These are phyloP conservation scores for Diaporthe australafricana DNA, from an alignment of 2,329 filamentous ascomycete genomes.

Conservation along the genomic window DNA sequence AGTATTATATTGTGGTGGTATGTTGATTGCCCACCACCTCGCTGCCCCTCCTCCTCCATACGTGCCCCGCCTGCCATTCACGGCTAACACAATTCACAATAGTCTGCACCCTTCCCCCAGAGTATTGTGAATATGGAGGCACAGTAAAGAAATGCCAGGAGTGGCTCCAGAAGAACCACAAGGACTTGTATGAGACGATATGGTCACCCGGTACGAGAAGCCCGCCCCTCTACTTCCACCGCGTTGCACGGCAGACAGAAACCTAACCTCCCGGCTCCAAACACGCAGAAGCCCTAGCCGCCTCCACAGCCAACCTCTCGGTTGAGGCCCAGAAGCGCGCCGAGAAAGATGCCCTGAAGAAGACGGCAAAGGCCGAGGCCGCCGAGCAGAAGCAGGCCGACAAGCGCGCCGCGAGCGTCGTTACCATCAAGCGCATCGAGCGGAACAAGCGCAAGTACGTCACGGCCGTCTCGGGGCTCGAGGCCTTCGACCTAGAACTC, in stretches of 20 bases:
- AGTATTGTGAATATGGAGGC: constrained; percentile 99
- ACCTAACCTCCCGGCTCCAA: constrained; percentile 24
- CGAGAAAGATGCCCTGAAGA: constrained; percentile 96
- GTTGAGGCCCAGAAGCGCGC: constrained; percentile 94
- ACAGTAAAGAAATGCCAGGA: constrained; percentile 97
- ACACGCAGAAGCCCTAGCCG: constrained; percentile 79
- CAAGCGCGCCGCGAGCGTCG: constrained; percentile 82
- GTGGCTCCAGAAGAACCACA: constrained; percentile 85
- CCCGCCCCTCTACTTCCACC: constrained; percentile 14
- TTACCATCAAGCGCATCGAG: constrained; percentile 96
- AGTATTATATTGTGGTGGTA: constrained; percentile 70
- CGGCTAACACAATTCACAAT: constrained; percentile 36
- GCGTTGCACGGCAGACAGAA: constrained; percentile 1
- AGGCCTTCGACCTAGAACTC: constrained; percentile 89
- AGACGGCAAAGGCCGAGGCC: constrained; percentile 92
- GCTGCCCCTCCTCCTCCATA: constrained; percentile 27
- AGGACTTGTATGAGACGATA: constrained; percentile 79
- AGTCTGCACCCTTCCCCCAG: constrained; percentile 75
- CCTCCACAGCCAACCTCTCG: constrained; percentile 86
- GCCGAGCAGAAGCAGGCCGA: constrained; percentile 86
- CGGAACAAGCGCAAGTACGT: constrained; percentile 98
- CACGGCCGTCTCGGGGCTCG: constrained; percentile 89
- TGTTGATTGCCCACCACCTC: constrained; percentile 44
- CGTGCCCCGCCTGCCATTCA: constrained; percentile 5
- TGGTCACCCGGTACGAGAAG: constrained; percentile 81